Evolutionary conservation across 2,329 filamentous ascomycete genomes (phyloP).

Genomic region (Fusarium verticillioides): DNA sequence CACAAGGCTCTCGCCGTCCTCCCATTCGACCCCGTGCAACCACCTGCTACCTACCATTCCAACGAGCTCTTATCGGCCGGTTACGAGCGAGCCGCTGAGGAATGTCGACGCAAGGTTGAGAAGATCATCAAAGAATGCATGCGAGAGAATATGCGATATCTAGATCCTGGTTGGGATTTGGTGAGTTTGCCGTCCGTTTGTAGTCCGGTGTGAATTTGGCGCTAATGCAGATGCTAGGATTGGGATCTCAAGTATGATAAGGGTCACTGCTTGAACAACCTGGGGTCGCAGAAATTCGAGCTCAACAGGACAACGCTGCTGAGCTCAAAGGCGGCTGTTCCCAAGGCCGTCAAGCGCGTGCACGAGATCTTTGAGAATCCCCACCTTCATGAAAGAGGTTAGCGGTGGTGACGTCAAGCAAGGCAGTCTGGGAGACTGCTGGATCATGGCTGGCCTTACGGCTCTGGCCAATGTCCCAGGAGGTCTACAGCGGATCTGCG

Average conservation of each 20-base stretch:
- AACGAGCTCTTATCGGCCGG: conserved; percentile 70
- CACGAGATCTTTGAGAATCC: conserved; percentile 81
- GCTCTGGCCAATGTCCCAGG: conserved; percentile 79
- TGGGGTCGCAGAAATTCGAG: conserved; percentile 64
- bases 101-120: conserved; percentile 70
- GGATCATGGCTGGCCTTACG: conserved; percentile 82
- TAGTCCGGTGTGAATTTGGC: not conserved
- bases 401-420: conserved; percentile 81
- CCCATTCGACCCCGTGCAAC: conserved; percentile 70
- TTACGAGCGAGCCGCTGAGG: conserved; percentile 71
- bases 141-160: conserved; percentile 82
- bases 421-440: conserved; percentile 82
- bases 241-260: conserved; percentile 76
- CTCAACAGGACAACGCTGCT: conserved; percentile 57
- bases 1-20: conserved; percentile 73
- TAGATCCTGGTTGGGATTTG: conserved; percentile 71
- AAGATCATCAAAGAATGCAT: conserved; percentile 74
- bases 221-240: conserved; percentile 55
- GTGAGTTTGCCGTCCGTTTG: conserved; percentile 50
- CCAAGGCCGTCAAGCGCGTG: conserved; percentile 79
- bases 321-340: conserved; percentile 62
- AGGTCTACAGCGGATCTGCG: conserved; percentile 78
- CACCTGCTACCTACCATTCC: conserved; percentile 60
- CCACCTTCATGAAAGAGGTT: conserved; percentile 73
- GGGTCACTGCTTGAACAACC: conserved; percentile 65